phyloP scores from a whole-genome alignment of 305 asterid species.

The Plantago lanceolata region DNA sequence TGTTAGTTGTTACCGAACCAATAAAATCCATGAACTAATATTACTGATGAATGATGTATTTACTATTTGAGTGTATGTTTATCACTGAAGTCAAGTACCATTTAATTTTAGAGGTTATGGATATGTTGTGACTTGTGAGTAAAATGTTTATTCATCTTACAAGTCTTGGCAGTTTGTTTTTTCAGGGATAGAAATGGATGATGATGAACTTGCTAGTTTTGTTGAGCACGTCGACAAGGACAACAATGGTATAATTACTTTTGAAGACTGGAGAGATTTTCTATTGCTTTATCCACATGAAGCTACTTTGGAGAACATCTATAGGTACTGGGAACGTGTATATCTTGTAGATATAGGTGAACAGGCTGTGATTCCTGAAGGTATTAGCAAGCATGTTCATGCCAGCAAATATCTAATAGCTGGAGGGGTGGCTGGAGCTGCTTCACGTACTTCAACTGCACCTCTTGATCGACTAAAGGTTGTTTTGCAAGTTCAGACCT shows the following conservation, averaged over 20 bases:
- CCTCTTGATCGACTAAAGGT: slow-evolving; percentile 97
- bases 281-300: slow-evolving; percentile 92
- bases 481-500: slow-evolving; percentile 80
- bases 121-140: slow-evolving; percentile 10
- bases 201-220: slow-evolving; percentile 91
- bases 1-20: too few species aligned
- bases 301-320: slow-evolving; percentile 87
- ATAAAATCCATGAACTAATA: too few species aligned
- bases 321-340: slow-evolving; percentile 84
- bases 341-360: slow-evolving; percentile 97
- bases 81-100: too few species aligned
- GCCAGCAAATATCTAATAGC: slow-evolving; percentile 83
- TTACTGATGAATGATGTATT: too few species aligned
- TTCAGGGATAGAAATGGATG: slow-evolving; percentile 92
- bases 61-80: too few species aligned
- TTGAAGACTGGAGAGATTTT: slow-evolving; percentile 98
- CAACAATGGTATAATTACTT: slow-evolving; percentile 89
- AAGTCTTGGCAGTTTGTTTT: slow-evolving; percentile 66
- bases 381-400: slow-evolving; percentile 82
- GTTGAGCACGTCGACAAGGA: slow-evolving; percentile 97
- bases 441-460: slow-evolving; percentile 93
- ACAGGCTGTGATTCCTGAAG: slow-evolving; percentile 89
- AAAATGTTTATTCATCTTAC: slow-evolving; percentile 46
- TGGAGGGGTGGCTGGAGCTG: slow-evolving; percentile 97
- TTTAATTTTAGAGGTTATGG: too few species aligned